Evolutionary conservation across 192 early-diverging fungal species (phyloP).

Genomic region (Gaertneriomyces semiglobifer): DNA sequence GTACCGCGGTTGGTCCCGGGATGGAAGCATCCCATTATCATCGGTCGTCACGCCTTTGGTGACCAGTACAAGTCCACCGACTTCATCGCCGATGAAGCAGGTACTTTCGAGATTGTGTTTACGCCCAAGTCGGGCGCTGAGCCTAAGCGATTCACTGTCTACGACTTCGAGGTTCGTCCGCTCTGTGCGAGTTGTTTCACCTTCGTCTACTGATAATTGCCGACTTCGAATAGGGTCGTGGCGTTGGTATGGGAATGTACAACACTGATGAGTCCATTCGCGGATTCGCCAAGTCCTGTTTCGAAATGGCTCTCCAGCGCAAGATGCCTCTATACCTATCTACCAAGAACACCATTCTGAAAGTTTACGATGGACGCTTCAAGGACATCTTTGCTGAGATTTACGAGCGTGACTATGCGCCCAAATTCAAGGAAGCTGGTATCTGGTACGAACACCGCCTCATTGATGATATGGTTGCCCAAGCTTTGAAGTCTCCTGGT

Average conservation of each 20-base stretch:
- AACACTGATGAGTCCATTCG: constrained; percentile 82
- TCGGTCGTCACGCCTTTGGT: constrained; percentile 95
- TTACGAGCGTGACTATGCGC: constrained; percentile 81
- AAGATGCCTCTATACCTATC: constrained; percentile 91
- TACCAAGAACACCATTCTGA: constrained; percentile 97
- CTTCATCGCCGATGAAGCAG: constrained; percentile 85
- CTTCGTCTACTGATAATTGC: background rate
- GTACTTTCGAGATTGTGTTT: constrained; percentile 86
- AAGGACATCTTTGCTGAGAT: constrained; percentile 95
- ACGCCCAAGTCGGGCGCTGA: constrained; percentile 78
- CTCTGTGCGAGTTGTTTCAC: background rate
- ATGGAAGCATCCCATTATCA: constrained; percentile 92
- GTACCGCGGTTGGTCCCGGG: constrained; percentile 89
- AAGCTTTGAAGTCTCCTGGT: constrained; percentile 91
- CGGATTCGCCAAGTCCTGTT: constrained; percentile 93
- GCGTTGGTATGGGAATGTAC: constrained; percentile 97
- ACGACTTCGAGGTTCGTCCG: constrained; percentile 66
- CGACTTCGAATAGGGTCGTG: constrained; percentile 44
- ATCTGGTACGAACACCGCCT: constrained; percentile 99
- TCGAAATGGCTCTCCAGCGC: constrained; percentile 86
- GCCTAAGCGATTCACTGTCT: constrained; percentile 67
- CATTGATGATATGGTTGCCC: constrained; percentile 99
- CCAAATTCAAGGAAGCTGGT: constrained; percentile 71
- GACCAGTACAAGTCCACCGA: constrained; percentile 99
- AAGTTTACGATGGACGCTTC: constrained; percentile 95